Evolutionary conservation across 2,329 filamentous ascomycete genomes (phyloP).

Genomic region (Chaetomiaceae sp.): DNA sequence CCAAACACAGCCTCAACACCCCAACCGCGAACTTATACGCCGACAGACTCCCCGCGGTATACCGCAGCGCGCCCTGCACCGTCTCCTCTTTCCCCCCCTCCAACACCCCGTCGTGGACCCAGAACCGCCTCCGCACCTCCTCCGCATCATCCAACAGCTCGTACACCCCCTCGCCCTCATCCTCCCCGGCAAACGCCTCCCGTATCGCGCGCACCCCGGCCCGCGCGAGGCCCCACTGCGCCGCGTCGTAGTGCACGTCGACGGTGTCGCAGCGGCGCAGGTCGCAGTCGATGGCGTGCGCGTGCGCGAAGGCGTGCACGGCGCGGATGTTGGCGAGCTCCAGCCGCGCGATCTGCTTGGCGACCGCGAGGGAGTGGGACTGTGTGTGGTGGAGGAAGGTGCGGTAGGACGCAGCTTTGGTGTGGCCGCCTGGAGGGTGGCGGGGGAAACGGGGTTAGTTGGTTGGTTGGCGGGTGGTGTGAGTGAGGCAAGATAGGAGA

Average conservation of each 20-base stretch:
- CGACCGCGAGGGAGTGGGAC: slow-evolving; percentile 41
- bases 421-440: slow-evolving; percentile 32
- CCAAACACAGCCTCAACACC: slow-evolving; percentile 39
- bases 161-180: too few species aligned
- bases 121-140: slow-evolving; percentile 24
- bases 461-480: background rate
- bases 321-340: slow-evolving; percentile 48
- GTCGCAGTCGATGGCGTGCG: slow-evolving; percentile 43
- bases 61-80: slow-evolving; percentile 43
- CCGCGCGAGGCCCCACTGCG: slow-evolving; percentile 34
- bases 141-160: too few species aligned
- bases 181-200: slow-evolving; percentile 32
- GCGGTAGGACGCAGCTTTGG: slow-evolving; percentile 40
- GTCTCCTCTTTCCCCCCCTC: slow-evolving; percentile 23
- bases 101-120: slow-evolving; percentile 20
- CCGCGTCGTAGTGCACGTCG: slow-evolving; percentile 50
- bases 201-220: slow-evolving; percentile 40
- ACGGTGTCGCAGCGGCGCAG: slow-evolving; percentile 46
- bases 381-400: slow-evolving; percentile 43
- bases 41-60: slow-evolving; percentile 38
- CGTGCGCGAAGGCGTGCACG: slow-evolving; percentile 47
- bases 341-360: slow-evolving; percentile 44
- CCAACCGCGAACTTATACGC: slow-evolving; percentile 36
- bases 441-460: background rate
- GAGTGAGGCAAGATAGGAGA: background rate